Evolutionary conservation across 495 filamentous ascomycete genomes (phyloP).

Genomic region (Poronia punctata): DNA sequence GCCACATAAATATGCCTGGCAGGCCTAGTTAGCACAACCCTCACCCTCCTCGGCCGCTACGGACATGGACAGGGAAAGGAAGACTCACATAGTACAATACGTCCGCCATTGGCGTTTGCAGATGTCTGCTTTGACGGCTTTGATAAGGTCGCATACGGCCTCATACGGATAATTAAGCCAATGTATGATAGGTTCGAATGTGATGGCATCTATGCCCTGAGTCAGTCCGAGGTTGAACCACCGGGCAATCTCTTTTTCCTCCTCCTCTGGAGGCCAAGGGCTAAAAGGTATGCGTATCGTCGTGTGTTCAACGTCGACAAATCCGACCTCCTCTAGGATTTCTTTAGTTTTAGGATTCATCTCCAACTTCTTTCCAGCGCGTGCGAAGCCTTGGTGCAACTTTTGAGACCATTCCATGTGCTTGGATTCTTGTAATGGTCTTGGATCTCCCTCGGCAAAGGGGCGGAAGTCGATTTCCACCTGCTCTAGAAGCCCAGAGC

Average conservation of each 20-base stretch:
- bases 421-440: conserved; percentile 39
- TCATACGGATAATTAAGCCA: conserved; percentile 55
- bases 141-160: conserved; percentile 56
- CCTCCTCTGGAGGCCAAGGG: conserved; percentile 65
- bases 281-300: conserved; percentile 69
- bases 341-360: conserved; percentile 57
- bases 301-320: conserved; percentile 72
- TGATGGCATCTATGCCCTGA: conserved; percentile 65
- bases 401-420: conserved; percentile 62
- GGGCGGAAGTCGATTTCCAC: conserved; percentile 85
- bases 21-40: conserved; percentile 18
- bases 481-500: conserved; percentile 73
- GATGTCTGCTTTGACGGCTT: conserved; percentile 62
- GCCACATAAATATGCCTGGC: conserved; percentile 48
- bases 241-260: conserved; percentile 62
- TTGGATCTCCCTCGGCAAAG: conserved; percentile 65
- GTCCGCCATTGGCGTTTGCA: conserved; percentile 59
- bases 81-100: conserved; percentile 62
- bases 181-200: conserved; percentile 66
- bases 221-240: conserved; percentile 81
- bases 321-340: conserved; percentile 65
- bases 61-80: conserved; percentile 5
- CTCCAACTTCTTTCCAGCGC: conserved; percentile 56
- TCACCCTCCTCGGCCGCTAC: too few species aligned
- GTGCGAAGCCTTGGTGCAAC: conserved; percentile 62